Evolutionary conservation across 2,329 filamentous ascomycete species (phyloP).

Genomic region (Aspergillus phoenicis): DNA sequence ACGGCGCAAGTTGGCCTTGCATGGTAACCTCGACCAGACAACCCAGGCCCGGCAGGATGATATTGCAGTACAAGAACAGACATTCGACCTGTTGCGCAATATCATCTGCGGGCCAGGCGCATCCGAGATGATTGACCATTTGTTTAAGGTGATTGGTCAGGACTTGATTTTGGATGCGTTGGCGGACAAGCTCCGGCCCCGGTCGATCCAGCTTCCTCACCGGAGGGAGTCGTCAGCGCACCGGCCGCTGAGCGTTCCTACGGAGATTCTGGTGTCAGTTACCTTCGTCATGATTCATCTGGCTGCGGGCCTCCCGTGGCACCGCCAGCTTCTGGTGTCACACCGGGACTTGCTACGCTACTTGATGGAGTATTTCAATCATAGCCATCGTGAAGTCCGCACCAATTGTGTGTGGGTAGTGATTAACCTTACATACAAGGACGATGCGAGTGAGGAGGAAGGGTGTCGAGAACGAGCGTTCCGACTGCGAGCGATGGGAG

Average conservation of each 20-base stretch:
- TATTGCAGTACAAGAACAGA: conserved; percentile 85
- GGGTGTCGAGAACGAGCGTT: conserved; percentile 67
- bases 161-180: conserved; percentile 80
- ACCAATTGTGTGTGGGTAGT: conserved; percentile 79
- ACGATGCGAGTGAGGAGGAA: conserved; percentile 68
- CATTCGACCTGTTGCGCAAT: conserved; percentile 86
- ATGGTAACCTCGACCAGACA: conserved; percentile 68
- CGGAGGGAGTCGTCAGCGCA: conserved; percentile 35
- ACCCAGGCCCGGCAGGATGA: conserved; percentile 75
- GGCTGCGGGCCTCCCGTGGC: conserved; percentile 75
- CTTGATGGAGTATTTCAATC: conserved; percentile 72
- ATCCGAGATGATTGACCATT: conserved; percentile 76
- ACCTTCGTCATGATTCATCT: conserved; percentile 86
- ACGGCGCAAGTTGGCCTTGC: conserved; percentile 50
- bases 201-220: conserved; percentile 35
- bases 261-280: conserved; percentile 74
- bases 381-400: conserved; percentile 73
- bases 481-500: conserved; percentile 72
- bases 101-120: conserved; percentile 69
- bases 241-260: conserved; percentile 38
- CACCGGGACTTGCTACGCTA: conserved; percentile 76
- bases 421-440: conserved; percentile 81
- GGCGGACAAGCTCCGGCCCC: conserved; percentile 71
- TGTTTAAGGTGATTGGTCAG: conserved; percentile 75
- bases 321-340: conserved; percentile 74